phyloP scores from a whole-genome alignment of 805 yeast species.

The Monosporozyma aerobia region DNA sequence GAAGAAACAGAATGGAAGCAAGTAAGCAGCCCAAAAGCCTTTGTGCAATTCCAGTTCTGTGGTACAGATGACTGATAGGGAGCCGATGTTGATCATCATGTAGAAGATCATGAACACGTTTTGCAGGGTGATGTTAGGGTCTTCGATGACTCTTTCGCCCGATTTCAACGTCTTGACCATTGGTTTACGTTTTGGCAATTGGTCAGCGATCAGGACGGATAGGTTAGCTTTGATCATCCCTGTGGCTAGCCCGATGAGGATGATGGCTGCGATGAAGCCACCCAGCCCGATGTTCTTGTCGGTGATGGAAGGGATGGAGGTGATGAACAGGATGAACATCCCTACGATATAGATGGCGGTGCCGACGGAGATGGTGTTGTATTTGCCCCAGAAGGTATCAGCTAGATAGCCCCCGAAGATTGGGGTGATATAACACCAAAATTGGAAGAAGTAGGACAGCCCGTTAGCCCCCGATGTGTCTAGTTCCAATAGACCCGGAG shows the following conservation, averaged over 20 bases:
- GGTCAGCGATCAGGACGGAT: constrained; percentile 62
- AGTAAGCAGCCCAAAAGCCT: constrained; percentile 69
- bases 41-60: constrained; percentile 57
- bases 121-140: constrained; percentile 64
- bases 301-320: constrained; percentile 53
- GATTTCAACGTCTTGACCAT: constrained; percentile 45
- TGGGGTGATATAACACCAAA: constrained; percentile 78
- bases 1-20: constrained; percentile 63
- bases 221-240: constrained; percentile 77
- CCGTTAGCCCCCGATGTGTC: constrained; percentile 61
- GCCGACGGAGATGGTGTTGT: constrained; percentile 55
- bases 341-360: constrained; percentile 53
- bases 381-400: constrained; percentile 67
- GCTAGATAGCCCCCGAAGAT: constrained; percentile 67
- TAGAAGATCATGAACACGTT: constrained; percentile 69
- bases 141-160: constrained; percentile 62
- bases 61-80: constrained; percentile 67
- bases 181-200: constrained; percentile 52
- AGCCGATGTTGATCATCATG: constrained; percentile 67
- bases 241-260: constrained; percentile 62
- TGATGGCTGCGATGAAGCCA: constrained; percentile 40
- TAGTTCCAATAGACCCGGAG: constrained; percentile 48
- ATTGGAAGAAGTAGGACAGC: constrained; percentile 64
- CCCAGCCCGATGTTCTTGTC: constrained; percentile 47
- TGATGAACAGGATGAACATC: constrained; percentile 53